A percentile compares a stretch with the other conserved stretches of the same genome.
phyloP scores from a whole-genome alignment of 208 protist genomes.

The Plasmodiophora brassicae region DNA sequence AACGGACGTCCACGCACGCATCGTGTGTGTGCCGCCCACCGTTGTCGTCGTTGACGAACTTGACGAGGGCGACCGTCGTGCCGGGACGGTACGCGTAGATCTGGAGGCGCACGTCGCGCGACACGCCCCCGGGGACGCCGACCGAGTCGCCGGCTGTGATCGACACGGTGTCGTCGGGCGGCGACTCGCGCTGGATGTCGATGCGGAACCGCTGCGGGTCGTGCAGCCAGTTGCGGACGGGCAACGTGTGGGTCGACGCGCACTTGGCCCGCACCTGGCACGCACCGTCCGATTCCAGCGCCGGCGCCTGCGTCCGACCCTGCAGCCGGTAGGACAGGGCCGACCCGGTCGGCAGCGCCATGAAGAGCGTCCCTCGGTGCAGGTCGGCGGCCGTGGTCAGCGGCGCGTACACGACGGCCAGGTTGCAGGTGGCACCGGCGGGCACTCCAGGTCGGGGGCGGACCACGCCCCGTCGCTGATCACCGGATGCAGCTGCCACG shows the following conservation, averaged over 20 bases:
- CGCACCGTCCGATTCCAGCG: no score
- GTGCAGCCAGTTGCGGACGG: constrained; percentile 73
- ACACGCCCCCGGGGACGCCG: constrained; percentile 72
- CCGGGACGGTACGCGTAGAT: constrained; percentile 76
- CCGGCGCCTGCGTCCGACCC: no score
- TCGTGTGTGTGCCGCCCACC: not conserved
- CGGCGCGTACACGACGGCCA: no score
- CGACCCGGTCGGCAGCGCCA: no score
- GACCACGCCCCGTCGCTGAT: constrained; percentile 73
- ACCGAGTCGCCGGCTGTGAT: constrained; percentile 67
- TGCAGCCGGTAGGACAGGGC: no score
- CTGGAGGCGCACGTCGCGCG: constrained; percentile 67
- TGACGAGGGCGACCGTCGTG: constrained; percentile 61
- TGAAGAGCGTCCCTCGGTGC: no score
- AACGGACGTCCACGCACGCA: no score
- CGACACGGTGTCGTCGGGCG: constrained; percentile 59
- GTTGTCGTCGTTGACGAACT: constrained; percentile 62
- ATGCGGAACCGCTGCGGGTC: constrained; percentile 73
- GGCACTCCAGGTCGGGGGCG: constrained; percentile 74
- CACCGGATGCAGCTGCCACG: no score
- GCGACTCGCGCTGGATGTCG: constrained; percentile 61
- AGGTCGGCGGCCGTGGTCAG: no score
- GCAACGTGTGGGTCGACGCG: not conserved
- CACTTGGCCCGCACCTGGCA: no score
- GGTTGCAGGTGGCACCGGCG: no score